phyloP scores from a whole-genome alignment of 1,284 basidiomycete genomes.

The Ceratobasidium theobromae region DNA sequence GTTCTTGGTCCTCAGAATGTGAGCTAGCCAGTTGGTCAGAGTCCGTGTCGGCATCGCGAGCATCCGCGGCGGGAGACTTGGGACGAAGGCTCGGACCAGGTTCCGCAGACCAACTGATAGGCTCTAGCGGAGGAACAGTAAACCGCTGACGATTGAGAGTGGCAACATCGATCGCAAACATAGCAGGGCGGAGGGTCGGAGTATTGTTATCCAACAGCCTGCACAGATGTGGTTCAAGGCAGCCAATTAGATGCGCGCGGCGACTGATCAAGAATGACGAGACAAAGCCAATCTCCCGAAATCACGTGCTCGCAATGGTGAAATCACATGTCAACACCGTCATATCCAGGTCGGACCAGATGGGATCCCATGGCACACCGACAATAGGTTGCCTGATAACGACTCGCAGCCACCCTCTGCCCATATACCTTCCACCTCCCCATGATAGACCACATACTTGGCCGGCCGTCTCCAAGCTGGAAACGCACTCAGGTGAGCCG shows the following conservation, averaged over 20 bases:
- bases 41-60: neutral
- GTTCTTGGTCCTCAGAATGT: neutral
- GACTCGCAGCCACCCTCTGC: neutral
- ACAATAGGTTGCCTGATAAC: neutral
- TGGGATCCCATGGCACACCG: neutral
- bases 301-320: neutral
- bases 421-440: neutral
- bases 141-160: neutral
- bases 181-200: too few relatives aligned
- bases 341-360: neutral
- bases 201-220: too few relatives aligned
- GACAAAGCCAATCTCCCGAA: neutral
- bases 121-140: neutral
- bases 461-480: constrained; percentile 73
- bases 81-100: neutral
- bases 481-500: constrained; percentile 71
- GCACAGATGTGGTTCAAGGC: too few relatives aligned
- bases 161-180: constrained; percentile 9
- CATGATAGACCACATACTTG: constrained; percentile 85
- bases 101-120: neutral
- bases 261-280: too few relatives aligned
- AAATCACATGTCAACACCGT: neutral
- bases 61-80: neutral
- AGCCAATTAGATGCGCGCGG: too few relatives aligned
- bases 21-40: neutral